Evolutionary conservation across 1,139 yeast species (phyloP).

Genomic region (Sugiyamaella castrensis): DNA sequence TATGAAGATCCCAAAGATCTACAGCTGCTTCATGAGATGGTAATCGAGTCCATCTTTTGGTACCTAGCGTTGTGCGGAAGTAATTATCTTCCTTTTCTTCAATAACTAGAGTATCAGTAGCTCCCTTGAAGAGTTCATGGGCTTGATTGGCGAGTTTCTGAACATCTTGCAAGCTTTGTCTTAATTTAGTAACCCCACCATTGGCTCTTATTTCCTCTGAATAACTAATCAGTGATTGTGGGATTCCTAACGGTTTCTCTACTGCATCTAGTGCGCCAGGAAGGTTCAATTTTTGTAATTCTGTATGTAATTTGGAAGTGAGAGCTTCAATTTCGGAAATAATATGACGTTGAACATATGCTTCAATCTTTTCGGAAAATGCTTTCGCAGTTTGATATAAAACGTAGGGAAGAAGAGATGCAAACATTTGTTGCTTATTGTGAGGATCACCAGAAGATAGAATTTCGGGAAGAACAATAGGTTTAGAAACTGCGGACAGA

Average conservation of each 20-base stretch:
- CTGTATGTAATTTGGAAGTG: conserved; percentile 45
- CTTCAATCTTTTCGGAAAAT: conserved; percentile 62
- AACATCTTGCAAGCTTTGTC: conserved; percentile 48
- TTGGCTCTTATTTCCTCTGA: conserved; percentile 51
- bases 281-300: conserved; percentile 36
- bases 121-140: conserved; percentile 44
- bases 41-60: conserved; percentile 45
- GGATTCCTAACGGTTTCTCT: conserved; percentile 61
- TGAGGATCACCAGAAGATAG: neutral
- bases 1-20: conserved; percentile 42
- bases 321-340: conserved; percentile 52
- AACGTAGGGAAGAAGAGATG: conserved; percentile 59
- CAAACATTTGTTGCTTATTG: conserved; percentile 44
- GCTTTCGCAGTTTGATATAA: conserved; percentile 68
- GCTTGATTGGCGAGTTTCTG: conserved; percentile 43
- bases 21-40: conserved; percentile 28
- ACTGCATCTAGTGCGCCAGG: conserved; percentile 66
- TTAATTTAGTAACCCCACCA: conserved; percentile 53
- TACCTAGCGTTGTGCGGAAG: conserved; percentile 49
- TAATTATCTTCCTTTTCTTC: conserved; percentile 58
- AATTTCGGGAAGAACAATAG: conserved; percentile 42
- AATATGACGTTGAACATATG: conserved; percentile 51
- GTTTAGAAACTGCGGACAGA: conserved; percentile 52
- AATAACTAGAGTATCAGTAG: conserved; percentile 46
- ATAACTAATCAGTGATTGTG: conserved; percentile 54